Conservation (phyloP, 768 basidiomycete species). For the Daedaleopsis nitida region DNA sequence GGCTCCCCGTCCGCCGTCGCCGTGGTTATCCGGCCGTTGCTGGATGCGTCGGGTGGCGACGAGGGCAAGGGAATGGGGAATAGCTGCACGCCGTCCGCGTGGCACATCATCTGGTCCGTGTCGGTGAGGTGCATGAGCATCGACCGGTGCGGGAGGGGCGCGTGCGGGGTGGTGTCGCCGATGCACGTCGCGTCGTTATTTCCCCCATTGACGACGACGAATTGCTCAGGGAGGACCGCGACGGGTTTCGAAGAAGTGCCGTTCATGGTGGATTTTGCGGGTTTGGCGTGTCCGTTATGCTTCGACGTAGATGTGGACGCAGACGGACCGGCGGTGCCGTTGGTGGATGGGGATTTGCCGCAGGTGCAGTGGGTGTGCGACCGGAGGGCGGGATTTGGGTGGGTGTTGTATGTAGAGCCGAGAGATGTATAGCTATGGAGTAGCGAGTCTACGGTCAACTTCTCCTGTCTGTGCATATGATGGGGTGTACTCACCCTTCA, state of each 20-base stretch:
- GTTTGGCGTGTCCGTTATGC: constrained; percentile 25
- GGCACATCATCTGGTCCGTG: background rate
- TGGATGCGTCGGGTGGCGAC: constrained; percentile 1
- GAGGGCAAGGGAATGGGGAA: background rate
- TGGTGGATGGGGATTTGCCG: constrained; percentile 25
- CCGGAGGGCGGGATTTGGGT: constrained; percentile 83
- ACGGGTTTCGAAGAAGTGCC: background rate
- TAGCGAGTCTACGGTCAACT: background rate
- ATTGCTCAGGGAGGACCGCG: constrained; percentile 17
- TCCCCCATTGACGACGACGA: constrained; percentile 22
- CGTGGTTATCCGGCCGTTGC: background rate
- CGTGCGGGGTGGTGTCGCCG: constrained; percentile 13
- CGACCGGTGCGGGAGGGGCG: constrained; percentile 19
- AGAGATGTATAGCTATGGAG: constrained; percentile 88
- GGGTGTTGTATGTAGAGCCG: constrained; percentile 93
- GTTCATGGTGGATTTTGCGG: background rate
- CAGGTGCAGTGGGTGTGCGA: constrained; percentile 23
- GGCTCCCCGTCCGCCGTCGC: background rate
- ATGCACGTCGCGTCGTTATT: constrained; percentile 9
- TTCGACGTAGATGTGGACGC: background rate
- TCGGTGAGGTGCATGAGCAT: constrained; percentile 13
- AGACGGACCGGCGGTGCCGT: constrained; percentile 20
- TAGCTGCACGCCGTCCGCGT: background rate
- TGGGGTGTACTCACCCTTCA: constrained; percentile 58
- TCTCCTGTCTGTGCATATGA: background rate